Evolutionary conservation across 2,329 filamentous ascomycete species (phyloP), one percentile per base, ranked within the genome.

Genomic region (Nigrospora oryzae): DNA sequence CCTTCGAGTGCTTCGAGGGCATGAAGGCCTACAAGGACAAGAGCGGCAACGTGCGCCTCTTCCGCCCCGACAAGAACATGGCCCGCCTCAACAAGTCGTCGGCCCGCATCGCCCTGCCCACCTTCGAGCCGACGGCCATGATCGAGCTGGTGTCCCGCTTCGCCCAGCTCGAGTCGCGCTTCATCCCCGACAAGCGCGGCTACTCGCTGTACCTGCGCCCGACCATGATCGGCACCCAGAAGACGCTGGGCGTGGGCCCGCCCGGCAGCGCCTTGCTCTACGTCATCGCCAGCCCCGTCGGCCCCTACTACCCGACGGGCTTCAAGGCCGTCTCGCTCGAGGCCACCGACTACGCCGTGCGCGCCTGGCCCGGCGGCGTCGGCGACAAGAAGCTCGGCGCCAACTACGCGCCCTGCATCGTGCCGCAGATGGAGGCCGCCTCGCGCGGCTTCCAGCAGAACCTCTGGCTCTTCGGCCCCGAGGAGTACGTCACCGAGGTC

Each of bases 11-110:
- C 65, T 98, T 98, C 68, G 93, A 98, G 73, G 93, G 93, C 56
- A 95, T 97, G 89, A 98, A 98, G 74, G 93, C 93, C 48, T 98
- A 98, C 77, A 94, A 91, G 68, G 89, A 95, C 70, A 80, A 77
- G 58, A 63, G 79, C 37, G 88, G 88, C 56, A 71, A 82, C 48
- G 79, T 95, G 55, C 83, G 91, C 45, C 74, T 98, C 44, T 98
- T 98, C 77, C 81, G 93, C 32, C 93, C 93, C 2, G 85, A 95
- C 64, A 93, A 81, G 77, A 98, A 98, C 74, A 97, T 97, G 91
- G 83, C 75, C 52, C 85, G 93, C 49, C 70, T 98, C 67, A 98
- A 97, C 75, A 88, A 85, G 66, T 96, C 90, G 3, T 81, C 87
- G 40, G 81, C 87, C 35, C 86, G 93, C 53, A 97, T 98, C 69